Conservation (phyloP, 2,329 filamentous ascomycete genomes). For the Tolypocladium guangdongense region DNA sequence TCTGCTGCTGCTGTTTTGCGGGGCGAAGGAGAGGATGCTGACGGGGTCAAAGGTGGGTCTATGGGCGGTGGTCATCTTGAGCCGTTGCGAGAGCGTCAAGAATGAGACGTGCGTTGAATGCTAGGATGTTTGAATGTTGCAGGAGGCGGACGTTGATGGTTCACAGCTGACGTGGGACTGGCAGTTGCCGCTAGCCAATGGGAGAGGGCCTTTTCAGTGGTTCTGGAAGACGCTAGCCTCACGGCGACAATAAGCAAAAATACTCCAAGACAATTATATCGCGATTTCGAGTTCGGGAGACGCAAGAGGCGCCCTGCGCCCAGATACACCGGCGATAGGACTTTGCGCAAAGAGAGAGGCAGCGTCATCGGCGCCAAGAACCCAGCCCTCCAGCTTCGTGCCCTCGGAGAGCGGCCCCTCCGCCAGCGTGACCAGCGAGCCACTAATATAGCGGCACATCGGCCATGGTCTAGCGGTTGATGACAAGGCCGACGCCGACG, state of each 20-base stretch:
- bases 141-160: not conserved
- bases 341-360: not conserved
- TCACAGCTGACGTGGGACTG: not conserved
- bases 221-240: not conserved
- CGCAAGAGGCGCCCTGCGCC: too few species aligned
- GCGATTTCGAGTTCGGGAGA: too few species aligned
- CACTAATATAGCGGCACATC: slow-evolving; percentile 11
- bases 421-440: slow-evolving; percentile 13
- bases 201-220: not conserved
- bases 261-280: too few species aligned
- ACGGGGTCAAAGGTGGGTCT: slow-evolving; percentile 96
- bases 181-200: not conserved
- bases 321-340: too few species aligned
- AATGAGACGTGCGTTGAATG: not conserved
- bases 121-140: not conserved
- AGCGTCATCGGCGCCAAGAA: slow-evolving; percentile 1
- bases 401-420: slow-evolving; percentile 13
- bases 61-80: slow-evolving; percentile 53
- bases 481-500: slow-evolving; percentile 11
- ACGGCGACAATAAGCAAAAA: too few species aligned
- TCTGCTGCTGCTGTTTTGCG: not conserved
- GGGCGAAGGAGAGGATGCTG: slow-evolving; percentile 18
- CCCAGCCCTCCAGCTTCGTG: slow-evolving; percentile 9
- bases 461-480: slow-evolving; percentile 8
- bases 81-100: not conserved